Percentiles rank a stretch among this genome's conserved stretches.
Conservation (phyloP, 208 protist species). For the Trypanosoma cruzi region DNA sequence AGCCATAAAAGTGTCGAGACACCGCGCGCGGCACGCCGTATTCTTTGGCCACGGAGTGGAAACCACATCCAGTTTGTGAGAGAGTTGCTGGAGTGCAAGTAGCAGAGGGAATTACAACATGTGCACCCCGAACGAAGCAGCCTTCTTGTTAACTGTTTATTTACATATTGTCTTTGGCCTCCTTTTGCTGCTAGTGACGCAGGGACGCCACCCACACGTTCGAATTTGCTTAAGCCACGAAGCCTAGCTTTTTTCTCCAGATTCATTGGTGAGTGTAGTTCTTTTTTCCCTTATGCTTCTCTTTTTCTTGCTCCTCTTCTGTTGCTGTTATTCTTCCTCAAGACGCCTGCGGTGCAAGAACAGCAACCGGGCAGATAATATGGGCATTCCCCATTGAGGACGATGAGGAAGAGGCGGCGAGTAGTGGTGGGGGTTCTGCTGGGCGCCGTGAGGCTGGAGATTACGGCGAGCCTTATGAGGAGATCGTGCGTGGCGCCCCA, state of each 20-base stretch:
- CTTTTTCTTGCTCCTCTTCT: not conserved
- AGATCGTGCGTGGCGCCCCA: constrained; percentile 53
- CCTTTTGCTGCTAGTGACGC: not conserved
- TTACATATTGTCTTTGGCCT: not conserved
- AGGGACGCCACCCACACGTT: not conserved
- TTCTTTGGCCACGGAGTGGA: constrained; percentile 76
- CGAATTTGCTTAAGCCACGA: not conserved
- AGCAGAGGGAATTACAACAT: constrained; percentile 35
- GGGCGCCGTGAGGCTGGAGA: not conserved
- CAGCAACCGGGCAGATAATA: no score
- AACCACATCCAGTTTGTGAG: constrained; percentile 86
- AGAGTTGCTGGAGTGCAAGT: constrained; percentile 80
- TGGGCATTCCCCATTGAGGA: not conserved
- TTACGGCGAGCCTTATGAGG: constrained; percentile 30
- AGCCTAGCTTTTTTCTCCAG: no score
- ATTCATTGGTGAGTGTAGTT: no score
- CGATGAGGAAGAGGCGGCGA: not conserved
- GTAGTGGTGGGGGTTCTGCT: no score
- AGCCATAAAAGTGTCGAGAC: constrained; percentile 68
- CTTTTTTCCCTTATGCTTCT: not conserved
- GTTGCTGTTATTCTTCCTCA: no score
- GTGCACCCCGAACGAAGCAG: constrained; percentile 12
- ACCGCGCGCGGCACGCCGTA: constrained; percentile 67
- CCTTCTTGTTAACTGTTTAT: not conserved
- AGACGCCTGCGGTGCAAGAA: no score